Percentiles rank a stretch among this genome's conserved stretches.
phyloP scores from a whole-genome alignment of 805 yeast genomes.

The Yarrowia hollandica region DNA sequence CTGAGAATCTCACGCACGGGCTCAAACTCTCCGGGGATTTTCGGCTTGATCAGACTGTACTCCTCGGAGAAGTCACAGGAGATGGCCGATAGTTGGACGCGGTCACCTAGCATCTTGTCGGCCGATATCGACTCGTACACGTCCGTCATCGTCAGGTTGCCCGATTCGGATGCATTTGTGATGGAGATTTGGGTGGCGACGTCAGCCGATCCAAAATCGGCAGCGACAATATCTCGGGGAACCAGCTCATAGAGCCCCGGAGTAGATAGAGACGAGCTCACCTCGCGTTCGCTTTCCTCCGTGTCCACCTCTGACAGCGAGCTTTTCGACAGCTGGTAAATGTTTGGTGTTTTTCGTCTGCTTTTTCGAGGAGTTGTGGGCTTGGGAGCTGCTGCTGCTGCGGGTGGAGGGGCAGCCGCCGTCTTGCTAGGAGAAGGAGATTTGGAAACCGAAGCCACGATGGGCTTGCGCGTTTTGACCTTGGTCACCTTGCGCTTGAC shows the following conservation, averaged over 20 bases:
- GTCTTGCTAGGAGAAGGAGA: slow-evolving; percentile 22
- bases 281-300: slow-evolving; percentile 7
- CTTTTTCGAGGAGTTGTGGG: slow-evolving; percentile 16
- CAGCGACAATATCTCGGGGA: neutral
- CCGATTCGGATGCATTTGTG: slow-evolving; percentile 15
- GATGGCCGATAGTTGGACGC: neutral
- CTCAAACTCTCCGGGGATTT: slow-evolving; percentile 50
- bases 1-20: slow-evolving; percentile 64
- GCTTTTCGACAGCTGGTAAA: slow-evolving; percentile 19
- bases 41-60: slow-evolving; percentile 32
- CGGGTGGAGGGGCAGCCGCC: neutral
- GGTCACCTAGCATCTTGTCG: neutral
- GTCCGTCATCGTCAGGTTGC: slow-evolving; percentile 15
- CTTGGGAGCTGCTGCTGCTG: slow-evolving; percentile 4
- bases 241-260: slow-evolving; percentile 18
- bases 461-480: slow-evolving; percentile 22
- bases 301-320: slow-evolving; percentile 23
- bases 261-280: slow-evolving; percentile 5
- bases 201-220: neutral
- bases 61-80: slow-evolving; percentile 29
- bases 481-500: slow-evolving; percentile 28
- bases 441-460: slow-evolving; percentile 7
- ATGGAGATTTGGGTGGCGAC: neutral
- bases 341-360: slow-evolving; percentile 21
- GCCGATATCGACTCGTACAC: slow-evolving; percentile 4